Base-by-base conservation (phyloP, 2,329 filamentous ascomycete species). In the Venturia asperata region DNA sequence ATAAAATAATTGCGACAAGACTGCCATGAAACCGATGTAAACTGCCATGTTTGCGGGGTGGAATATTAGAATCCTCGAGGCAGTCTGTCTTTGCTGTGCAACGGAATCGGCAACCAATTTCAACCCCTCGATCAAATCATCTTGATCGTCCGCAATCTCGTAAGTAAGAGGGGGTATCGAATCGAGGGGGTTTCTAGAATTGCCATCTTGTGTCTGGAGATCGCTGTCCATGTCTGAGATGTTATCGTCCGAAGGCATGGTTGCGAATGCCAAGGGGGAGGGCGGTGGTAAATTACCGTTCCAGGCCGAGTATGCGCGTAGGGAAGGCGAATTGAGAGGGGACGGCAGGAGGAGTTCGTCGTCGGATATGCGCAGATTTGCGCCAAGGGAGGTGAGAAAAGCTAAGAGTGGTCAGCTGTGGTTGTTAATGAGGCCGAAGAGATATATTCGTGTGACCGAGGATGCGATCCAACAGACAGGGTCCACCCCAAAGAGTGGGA, bases 351-450 rank as follows among this genome's bases (percentile, higher is more conserved):
- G 27, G 67, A 66, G 68, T 65, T 69, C 69, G 66, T 80, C 78
- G 70, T 78, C 80, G 72, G 71, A 70, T 66, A 93, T 85, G 70
- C 87, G 87, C 65, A 94, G 83, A 72, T 94, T 94, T 68, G 89
- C 89, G 70, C 89, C 86, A 19, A 94, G 82, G 70, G 91, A 93
- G 65, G 86, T 88, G 76, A 94, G 88, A 79, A 94, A 94, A 34
- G 90, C 90, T 94, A 27, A 15, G 24, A 21, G 30, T 19, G 5
- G 62, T 49, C 24, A 39, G 43, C 47, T 37, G 45, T 17, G 30
- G 27, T 49, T 43, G n/a, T 43, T 6, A 27, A 61, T n/a, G 49
- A 61, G 30, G 52, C 49, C 34, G 39, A 41, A 62, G 41, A 62
- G 58, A 62, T 39, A 61, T 24, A 0, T 47, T 45, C 1, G 27